Base-by-base conservation (phyloP, 768 basidiomycete genomes). In the Glaciozyma antarctica region DNA sequence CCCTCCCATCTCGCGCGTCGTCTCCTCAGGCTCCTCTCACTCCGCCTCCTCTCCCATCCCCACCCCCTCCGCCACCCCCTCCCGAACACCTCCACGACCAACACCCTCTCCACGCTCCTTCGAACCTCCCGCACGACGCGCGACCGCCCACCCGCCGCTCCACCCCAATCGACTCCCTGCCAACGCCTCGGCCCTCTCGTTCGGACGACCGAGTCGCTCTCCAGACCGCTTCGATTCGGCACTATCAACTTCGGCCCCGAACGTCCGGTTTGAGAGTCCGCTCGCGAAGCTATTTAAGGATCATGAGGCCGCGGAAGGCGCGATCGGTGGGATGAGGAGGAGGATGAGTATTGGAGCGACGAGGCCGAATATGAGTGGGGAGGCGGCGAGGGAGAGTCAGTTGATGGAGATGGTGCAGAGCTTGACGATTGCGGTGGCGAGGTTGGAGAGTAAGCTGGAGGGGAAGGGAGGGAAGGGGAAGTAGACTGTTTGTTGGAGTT, bases 381-480 rank as follows among this genome's bases (percentile, higher is more conserved):
- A n/a, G 30, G 19, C 21, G 52, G 13, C n/a, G 63, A 22, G n/a
- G 52, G 57, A 54, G 45, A 16, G 26, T 17, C 41, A 66, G 56
- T 15, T 70, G 32, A 32, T 61, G 57, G 47, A 10, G 15, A 54
- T 70, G 56, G 58, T 70, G 8, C 6, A 59, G 28, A 48, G 55
- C 1, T 30, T 64, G 1, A 62, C 66, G 7, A 30, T 47, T 45
- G 73, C 72, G 61, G 69, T 77, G 0, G 77, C 75, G 49, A 77
- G 75, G 45, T 70, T 80, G 47, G 77, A 80, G 66, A 75, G 73
- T 67, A 77, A 76, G 65, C 62, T 81, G 10, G 74, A 74, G 13
- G 77, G 49, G 7, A 41, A 41, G 38, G 38, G 13, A 41, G 38
- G 38, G 38, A 41, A 41, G 38, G 38, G 7, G 10, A 15, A 13